Base-by-base conservation (phyloP, 441 rosid species). In the Erysimum cheiri region DNA sequence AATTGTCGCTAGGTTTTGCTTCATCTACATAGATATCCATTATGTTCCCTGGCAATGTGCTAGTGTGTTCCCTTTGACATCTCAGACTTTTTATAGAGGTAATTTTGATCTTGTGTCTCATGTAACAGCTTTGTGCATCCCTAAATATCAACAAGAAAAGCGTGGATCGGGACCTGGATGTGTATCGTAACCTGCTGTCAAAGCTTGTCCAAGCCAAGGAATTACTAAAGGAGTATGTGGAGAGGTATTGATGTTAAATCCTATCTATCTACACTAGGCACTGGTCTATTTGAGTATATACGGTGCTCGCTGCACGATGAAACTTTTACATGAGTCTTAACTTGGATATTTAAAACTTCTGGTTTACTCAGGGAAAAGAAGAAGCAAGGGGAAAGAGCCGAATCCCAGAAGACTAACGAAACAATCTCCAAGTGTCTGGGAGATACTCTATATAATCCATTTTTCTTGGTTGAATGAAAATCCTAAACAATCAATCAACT, bases 131-230 rank as follows among this genome's bases (percentile, higher is more conserved):
- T 68, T 95, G 99, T 78, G 83, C 94, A 59, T 96, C 92, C 62
- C 80, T 95, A 77, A 92, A 92, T 70, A 80, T 94, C 28, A 60
- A 85, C 77, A 95, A 92, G 82, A 87, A 87, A 83, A 89, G 94
- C 67, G 97, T 92, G 73, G 99, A 95, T 50, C 87, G 99, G 32
- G 98, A 95, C 82, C 96, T 95, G 9, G 99, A 90, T 80, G 99
- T 95, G 60, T 95, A 95, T 69, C 97, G 98, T 63, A 90, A 90
- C 82, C 81, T 92, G 64, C 93, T 95, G 47, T 86, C 96, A 56
- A 95, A 92, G 78, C 83, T 95, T 84, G 98, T 95, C 78, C 99
- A 92, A 79, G 97, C 99, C 12, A 95, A 92, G 77, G 98, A 95
- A 80, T 74, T 95, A 74, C 92, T 92, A 10, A 95, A 80, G 87